phyloP scores from a whole-genome alignment of 75 land plant species.

The Picea glauca region DNA sequence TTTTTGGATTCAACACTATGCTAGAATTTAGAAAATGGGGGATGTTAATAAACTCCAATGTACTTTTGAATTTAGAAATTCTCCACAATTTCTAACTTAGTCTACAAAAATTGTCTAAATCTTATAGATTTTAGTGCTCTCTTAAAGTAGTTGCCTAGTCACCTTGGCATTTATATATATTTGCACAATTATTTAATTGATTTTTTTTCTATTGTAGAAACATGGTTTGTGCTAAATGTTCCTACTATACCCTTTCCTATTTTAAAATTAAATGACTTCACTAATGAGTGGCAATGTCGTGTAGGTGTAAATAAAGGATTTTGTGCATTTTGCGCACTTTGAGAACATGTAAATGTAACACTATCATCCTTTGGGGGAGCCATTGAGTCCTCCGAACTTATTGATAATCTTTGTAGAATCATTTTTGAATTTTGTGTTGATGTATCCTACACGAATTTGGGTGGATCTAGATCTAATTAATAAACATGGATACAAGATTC shows the following conservation, averaged over 20 bases:
- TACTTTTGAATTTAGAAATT: no score
- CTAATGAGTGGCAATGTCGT: not conserved
- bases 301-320: conserved; percentile 57
- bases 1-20: no score
- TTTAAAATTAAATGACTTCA: not conserved
- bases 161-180: no score
- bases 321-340: conserved; percentile 65
- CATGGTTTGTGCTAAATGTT: no score
- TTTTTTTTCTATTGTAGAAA: not conserved
- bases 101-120: not conserved
- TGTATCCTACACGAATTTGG: no score
- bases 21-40: no score
- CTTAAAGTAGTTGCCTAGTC: no score
- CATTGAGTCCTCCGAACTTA: conserved; percentile 40
- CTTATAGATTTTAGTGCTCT: not conserved
- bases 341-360: conserved; percentile 45
- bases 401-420: conserved; percentile 36
- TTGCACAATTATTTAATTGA: not conserved
- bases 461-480: no score
- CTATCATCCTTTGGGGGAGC: conserved; percentile 30
- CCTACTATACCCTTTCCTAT: not conserved
- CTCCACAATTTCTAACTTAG: no score
- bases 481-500: no score
- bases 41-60: no score
- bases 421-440: not conserved